Percentiles rank a stretch among this genome's conserved stretches.
These are phyloP conservation scores for Eucalyptus pauciflora DNA, from an alignment of 345 rosid genomes.

Conservation along the genomic window DNA sequence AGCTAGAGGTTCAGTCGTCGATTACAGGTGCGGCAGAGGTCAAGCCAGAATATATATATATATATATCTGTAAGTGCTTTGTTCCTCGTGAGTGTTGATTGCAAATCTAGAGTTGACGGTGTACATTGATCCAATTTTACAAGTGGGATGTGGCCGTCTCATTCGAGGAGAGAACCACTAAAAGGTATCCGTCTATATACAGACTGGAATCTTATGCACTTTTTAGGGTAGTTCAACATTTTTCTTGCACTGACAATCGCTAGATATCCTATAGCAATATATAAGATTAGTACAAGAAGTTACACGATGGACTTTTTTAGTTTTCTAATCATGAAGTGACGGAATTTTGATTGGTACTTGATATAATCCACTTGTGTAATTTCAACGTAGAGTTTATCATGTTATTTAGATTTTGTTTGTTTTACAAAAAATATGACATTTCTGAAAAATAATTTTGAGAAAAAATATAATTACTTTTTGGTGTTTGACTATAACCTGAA, in stretches of 20 bases:
- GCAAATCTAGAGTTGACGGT: background rate
- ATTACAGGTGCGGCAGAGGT: background rate
- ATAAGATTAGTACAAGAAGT: background rate
- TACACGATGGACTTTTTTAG: background rate
- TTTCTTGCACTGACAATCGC: background rate
- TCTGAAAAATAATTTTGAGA: fast-evolving
- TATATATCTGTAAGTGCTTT: background rate
- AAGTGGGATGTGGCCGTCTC: background rate
- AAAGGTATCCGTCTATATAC: background rate
- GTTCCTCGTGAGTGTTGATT: background rate
- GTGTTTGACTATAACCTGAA: fast-evolving
- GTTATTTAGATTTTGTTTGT: fast-evolving
- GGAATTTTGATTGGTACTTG: background rate
- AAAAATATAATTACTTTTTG: fast-evolving
- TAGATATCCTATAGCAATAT: background rate
- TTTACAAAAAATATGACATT: fast-evolving
- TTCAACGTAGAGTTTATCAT: fast-evolving
- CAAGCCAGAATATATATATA: background rate
- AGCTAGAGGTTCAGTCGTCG: background rate
- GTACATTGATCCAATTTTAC: background rate
- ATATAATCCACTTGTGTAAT: background rate
- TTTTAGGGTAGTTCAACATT: background rate
- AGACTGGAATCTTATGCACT: background rate
- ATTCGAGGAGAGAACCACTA: background rate
- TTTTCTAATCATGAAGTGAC: background rate